Evolutionary conservation across 2,329 filamentous ascomycete species (phyloP), one percentile per base, ranked within the genome.

Genomic region (Aurifilum marmelostoma): DNA sequence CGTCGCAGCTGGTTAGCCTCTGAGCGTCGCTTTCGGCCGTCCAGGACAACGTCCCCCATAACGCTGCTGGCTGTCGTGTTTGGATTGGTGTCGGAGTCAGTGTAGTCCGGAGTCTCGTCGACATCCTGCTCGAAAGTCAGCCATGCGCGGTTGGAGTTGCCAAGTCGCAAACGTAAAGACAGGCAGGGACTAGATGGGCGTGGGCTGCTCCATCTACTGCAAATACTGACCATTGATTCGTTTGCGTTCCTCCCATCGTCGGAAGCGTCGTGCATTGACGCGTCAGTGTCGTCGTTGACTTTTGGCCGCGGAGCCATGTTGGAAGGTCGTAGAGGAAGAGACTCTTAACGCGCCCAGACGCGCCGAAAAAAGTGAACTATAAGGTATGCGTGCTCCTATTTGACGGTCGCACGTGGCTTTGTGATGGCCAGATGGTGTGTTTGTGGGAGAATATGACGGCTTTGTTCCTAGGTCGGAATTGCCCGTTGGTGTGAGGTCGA

Each of bases 1-100:
- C 97, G 92, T 68, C 96, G 91, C 76, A 98, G 86, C 79, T 97
- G 91, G 73, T 94, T 93, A 69, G 91, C 94, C 77, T 97, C 94
- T 68, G 93, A 91, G 75, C 95, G 89, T 77, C 91, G 89, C 83
- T 92, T 97, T 65, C 94, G 90, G 39, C 93, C 94, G 82, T 98
- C 95, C 61, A 83, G 81, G 56, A 84, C 77, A 58, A 83, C 81
- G 74, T 97, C 95, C 66, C 94, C 95, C 67, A 87, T 89, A 74
- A 97, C 89, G 79, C 94, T 97, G 82, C 93, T 97, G 66, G 92
- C 93, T 63, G 88, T 89, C 16, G 88, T 90, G 74, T 90, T 90
- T 12, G 87, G 87, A 72, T 90, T 89, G 24, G 88, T 89, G 74
- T 91, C 88, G 12, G 88, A 89, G 72, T 90, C 88, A 69, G 87